Conservation (phyloP, 768 basidiomycete species). For the Boletus speciosus region DNA sequence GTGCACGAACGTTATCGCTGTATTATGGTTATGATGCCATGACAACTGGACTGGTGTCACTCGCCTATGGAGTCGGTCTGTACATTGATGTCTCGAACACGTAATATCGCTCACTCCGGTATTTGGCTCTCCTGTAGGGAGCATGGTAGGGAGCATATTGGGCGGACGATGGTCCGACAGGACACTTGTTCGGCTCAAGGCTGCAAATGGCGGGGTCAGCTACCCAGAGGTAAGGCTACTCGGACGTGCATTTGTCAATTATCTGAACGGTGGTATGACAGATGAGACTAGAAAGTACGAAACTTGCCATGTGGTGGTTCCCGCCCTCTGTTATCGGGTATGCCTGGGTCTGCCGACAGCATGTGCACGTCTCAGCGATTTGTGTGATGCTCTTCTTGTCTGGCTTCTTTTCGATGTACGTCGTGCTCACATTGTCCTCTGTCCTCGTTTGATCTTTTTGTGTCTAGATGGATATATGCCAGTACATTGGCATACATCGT, state of each 20-base stretch:
- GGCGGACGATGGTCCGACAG: conserved; percentile 63
- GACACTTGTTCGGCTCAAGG: conserved; percentile 44
- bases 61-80: conserved; percentile 69
- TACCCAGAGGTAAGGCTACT: conserved; percentile 59
- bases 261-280: conserved; percentile 20
- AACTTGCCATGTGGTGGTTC: conserved; percentile 46
- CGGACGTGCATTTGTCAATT: not conserved
- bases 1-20: conserved; percentile 63
- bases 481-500: conserved; percentile 83
- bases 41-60: conserved; percentile 71
- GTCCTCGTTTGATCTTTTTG: not conserved
- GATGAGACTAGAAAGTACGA: conserved; percentile 74
- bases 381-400: conserved; percentile 71
- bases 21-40: conserved; percentile 69
- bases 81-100: not conserved
- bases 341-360: conserved; percentile 71
- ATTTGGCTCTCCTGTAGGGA: conserved; percentile 30
- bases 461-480: conserved; percentile 55
- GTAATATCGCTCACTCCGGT: not conserved
- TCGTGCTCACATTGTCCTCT: not conserved
- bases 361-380: conserved; percentile 63
- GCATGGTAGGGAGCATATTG: conserved; percentile 50
- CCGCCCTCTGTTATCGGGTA: conserved; percentile 65
- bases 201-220: conserved; percentile 43
- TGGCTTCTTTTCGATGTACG: conserved; percentile 75